Evolutionary conservation across 306 rosid species (phyloP).

Genomic region (Chamaecrista fasciculata): DNA sequence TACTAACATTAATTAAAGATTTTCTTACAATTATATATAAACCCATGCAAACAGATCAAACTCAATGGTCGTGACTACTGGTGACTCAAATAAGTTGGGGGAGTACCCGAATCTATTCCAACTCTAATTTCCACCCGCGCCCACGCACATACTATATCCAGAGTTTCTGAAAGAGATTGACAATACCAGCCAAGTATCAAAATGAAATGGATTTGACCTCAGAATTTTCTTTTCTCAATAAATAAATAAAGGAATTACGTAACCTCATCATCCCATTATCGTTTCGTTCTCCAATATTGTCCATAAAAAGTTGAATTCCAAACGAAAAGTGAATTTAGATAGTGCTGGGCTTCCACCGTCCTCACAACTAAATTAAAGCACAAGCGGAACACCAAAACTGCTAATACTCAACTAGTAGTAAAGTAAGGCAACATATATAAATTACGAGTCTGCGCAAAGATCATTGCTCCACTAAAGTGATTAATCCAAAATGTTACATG

Average conservation of each 20-base stretch:
- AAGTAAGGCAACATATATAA: not conserved
- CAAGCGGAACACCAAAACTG: not conserved
- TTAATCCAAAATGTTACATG: too few relatives aligned
- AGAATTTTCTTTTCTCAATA: too few relatives aligned
- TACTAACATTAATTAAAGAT: too few relatives aligned
- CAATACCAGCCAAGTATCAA: not conserved
- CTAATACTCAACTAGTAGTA: not conserved
- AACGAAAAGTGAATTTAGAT: slow-evolving; percentile 6
- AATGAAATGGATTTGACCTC: slow-evolving; percentile 6
- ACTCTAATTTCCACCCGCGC: not conserved
- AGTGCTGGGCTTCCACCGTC: slow-evolving; percentile 6
- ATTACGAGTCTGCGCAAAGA: not conserved
- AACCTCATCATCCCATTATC: slow-evolving; percentile 1
- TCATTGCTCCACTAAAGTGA: too few relatives aligned
- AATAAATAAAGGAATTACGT: not conserved
- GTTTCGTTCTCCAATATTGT: not conserved
- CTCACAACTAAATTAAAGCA: not conserved
- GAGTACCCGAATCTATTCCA: not conserved
- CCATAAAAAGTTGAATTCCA: not conserved
- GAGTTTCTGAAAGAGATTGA: not conserved
- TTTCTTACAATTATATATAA: too few relatives aligned
- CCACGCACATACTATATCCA: too few relatives aligned
- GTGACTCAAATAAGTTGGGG: not conserved
- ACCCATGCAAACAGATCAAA: not conserved
- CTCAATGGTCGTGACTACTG: not conserved